Evolutionary conservation across 345 rosid genomes (phyloP).

Genomic region (Garcia nutans): DNA sequence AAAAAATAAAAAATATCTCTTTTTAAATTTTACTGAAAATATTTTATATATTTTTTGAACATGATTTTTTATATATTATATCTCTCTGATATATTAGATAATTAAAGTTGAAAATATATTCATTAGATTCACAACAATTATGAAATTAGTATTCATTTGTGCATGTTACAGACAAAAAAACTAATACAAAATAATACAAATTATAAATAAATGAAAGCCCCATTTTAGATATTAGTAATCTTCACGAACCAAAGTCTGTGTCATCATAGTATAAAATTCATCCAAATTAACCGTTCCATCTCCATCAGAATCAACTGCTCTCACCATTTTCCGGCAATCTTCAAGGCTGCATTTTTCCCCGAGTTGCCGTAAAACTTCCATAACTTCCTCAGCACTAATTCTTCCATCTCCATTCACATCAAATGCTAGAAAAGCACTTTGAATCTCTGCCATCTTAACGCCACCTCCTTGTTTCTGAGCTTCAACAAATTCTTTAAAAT

Average conservation of each 20-base stretch:
- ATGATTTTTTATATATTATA: too few species aligned
- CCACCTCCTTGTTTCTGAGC: conserved; percentile 62
- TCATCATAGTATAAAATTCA: conserved; percentile 85
- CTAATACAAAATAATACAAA: too few species aligned
- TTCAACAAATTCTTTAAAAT: conserved; percentile 73
- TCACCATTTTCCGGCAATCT: conserved; percentile 77
- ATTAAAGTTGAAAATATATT: too few species aligned
- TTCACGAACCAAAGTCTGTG: conserved; percentile 30
- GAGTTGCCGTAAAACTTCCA: conserved; percentile 59
- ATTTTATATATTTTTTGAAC: too few species aligned
- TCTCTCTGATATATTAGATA: too few species aligned
- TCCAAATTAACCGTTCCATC: conserved; percentile 75
- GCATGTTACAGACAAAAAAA: too few species aligned
- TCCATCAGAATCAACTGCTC: conserved; percentile 69
- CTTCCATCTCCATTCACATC: conserved; percentile 71
- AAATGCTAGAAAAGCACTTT: conserved; percentile 59
- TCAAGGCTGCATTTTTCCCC: conserved; percentile 76
- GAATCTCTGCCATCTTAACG: conserved; percentile 48
- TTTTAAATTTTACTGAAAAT: too few species aligned
- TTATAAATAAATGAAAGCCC: too few species aligned
- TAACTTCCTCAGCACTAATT: conserved; percentile 79
- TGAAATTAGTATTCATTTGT: too few species aligned
- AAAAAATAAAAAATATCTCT: too few species aligned
- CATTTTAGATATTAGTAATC: neutral
- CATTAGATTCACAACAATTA: too few species aligned